Conservation (phyloP, 352 stramenopile genomes). For the Phytopythium montanum region DNA sequence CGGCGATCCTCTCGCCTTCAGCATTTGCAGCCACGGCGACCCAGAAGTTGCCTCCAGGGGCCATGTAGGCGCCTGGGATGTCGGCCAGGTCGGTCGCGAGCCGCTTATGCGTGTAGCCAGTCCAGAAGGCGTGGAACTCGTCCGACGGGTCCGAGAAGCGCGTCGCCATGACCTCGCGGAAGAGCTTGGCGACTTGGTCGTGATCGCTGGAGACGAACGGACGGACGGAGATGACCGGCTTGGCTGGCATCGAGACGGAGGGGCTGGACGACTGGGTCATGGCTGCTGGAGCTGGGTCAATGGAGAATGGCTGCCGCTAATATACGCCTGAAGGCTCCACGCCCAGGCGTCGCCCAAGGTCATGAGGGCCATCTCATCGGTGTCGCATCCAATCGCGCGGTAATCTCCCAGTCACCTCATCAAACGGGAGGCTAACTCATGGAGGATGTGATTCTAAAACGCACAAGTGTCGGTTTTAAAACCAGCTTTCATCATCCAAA, state of each 20-base stretch:
- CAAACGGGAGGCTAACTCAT: background rate
- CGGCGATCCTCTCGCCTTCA: slow-evolving; percentile 10
- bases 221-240: slow-evolving; percentile 16
- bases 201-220: slow-evolving; percentile 19
- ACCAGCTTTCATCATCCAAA: too few relatives aligned
- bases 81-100: slow-evolving; percentile 23
- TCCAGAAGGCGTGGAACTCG: slow-evolving; percentile 9
- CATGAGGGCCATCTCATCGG: background rate
- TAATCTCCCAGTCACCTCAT: background rate
- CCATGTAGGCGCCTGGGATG: slow-evolving; percentile 26
- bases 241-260: too few relatives aligned
- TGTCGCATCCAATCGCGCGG: background rate
- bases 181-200: slow-evolving; percentile 20
- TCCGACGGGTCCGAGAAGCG: slow-evolving; percentile 5
- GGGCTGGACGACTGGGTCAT: background rate
- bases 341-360: background rate
- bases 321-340: background rate
- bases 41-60: slow-evolving; percentile 23
- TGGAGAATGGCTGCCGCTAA: background rate
- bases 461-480: background rate
- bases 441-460: background rate
- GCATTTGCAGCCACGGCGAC: slow-evolving; percentile 9
- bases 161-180: slow-evolving; percentile 21
- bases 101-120: slow-evolving; percentile 17
- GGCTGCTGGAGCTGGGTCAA: background rate